Conservation (phyloP, 2,329 filamentous ascomycete species). For the Xylaria sp. region DNA sequence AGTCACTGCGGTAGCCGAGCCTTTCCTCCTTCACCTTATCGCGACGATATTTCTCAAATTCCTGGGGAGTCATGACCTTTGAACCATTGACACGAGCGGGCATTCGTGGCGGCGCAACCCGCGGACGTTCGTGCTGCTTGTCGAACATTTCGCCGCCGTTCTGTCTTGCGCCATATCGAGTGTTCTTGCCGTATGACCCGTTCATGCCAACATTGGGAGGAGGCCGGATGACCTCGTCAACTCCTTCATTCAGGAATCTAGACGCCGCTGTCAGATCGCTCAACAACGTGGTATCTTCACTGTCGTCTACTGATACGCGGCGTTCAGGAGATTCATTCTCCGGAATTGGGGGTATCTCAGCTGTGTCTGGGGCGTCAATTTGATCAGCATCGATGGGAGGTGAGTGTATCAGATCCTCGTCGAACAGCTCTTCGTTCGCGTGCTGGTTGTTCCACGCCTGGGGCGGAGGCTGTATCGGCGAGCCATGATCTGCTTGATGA, state of each 20-base stretch:
- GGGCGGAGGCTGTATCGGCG: slow-evolving; percentile 43
- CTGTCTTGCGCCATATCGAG: slow-evolving; percentile 31
- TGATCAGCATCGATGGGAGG: slow-evolving; percentile 35
- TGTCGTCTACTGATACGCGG: slow-evolving; percentile 37
- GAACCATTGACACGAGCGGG: slow-evolving; percentile 49
- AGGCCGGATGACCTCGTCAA: slow-evolving; percentile 12
- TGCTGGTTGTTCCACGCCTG: slow-evolving; percentile 49
- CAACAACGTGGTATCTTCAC: slow-evolving; percentile 50
- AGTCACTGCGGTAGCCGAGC: slow-evolving; percentile 39
- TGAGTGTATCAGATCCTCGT: slow-evolving; percentile 31
- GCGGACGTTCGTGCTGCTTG: slow-evolving; percentile 37
- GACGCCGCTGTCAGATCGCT: slow-evolving; percentile 49
- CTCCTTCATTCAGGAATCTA: slow-evolving; percentile 21
- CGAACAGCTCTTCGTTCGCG: slow-evolving; percentile 46
- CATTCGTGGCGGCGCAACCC: slow-evolving; percentile 35
- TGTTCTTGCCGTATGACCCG: slow-evolving; percentile 31
- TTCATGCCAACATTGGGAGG: slow-evolving; percentile 27
- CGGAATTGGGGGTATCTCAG: slow-evolving; percentile 21
- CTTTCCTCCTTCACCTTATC: slow-evolving; percentile 62
- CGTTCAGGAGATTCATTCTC: slow-evolving; percentile 26
- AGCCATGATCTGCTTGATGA: slow-evolving; percentile 42
- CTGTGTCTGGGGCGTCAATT: slow-evolving; percentile 30
- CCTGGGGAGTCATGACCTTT: slow-evolving; percentile 84
- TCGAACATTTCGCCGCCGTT: slow-evolving; percentile 55
- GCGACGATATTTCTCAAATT: slow-evolving; percentile 76